Base-by-base conservation (phyloP, 352 stramenopile species). In the Globisporangium megalacanthum region DNA sequence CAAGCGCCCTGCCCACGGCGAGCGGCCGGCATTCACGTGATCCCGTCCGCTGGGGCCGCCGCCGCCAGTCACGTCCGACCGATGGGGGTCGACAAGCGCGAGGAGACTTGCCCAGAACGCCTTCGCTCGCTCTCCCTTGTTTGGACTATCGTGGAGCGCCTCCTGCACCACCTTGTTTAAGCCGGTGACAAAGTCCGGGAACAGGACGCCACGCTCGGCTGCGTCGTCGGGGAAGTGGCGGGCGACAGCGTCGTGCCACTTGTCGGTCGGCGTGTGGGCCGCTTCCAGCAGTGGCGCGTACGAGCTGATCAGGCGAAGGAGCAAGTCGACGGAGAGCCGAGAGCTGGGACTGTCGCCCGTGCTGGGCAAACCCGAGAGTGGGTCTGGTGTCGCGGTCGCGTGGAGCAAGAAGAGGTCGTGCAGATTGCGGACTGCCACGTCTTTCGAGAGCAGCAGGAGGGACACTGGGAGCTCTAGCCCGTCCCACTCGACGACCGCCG, bases 401-500 rank as follows among this genome's bases (percentile, higher is more conserved):
- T 83, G 69, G 5, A 79, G 48, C 47, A 75, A 45, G 56, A 89
- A 88, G 3, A 86, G 59, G 10, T 85, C 73, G 11, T 66, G 67
- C 20, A 89, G 45, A 35, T 83, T 83, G 37, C 33, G 63, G 13
- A 86, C 58, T 0, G 72, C 65, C 6, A 76, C 61, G 48, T 89
- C 79, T 51, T 85, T 83, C 35, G 71, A 79, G 7, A 85, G 54
- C 3, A 56, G 48, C 11, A 89, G 59, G 22, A 89, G 62, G n/a
- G 77, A 61, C 41, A 79, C 57, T 5, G 79, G 75, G 15, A 88
- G 51, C 6, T 61, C 50, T 3, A 77, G 50, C 13, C 66, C 68
- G 47, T 86, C 65, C 70, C 73, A 88, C n/a, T 85, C 77, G 14
- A 83, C 46, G n/a, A 88, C 72, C 6, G 69, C 68, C 25, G 64